A percentile compares a stretch with the other conserved stretches of the same genome.
Evolutionary conservation across 106 monocot genomes (phyloP).

Genomic region (Chionographis japonica): DNA sequence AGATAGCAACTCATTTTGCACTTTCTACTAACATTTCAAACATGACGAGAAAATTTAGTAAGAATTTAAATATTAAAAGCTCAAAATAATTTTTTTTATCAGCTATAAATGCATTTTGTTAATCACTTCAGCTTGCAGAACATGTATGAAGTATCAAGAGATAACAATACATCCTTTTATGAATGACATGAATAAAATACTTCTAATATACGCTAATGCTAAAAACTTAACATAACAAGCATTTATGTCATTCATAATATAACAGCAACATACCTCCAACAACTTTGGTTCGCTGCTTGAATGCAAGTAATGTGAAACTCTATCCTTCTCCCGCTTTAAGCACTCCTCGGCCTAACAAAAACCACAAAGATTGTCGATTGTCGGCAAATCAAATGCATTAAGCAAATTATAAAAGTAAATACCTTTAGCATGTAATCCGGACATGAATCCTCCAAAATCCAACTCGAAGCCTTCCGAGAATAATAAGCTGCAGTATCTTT

Average conservation of each 20-base stretch:
- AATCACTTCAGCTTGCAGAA: slow-evolving; percentile 20
- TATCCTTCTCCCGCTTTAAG: slow-evolving; percentile 73
- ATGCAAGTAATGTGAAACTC: slow-evolving; percentile 81
- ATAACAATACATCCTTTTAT: too few species aligned
- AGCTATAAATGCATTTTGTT: not conserved
- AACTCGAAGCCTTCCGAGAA: slow-evolving; percentile 71
- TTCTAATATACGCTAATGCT: too few species aligned
- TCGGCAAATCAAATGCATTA: not conserved
- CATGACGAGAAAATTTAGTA: too few species aligned
- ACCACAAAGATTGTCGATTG: not conserved
- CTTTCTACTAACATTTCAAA: slow-evolving; percentile 41
- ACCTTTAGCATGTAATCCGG: slow-evolving; percentile 96
- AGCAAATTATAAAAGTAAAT: not conserved
- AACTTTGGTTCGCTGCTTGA: slow-evolving; percentile 79
- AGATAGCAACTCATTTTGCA: slow-evolving; percentile 72
- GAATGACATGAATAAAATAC: too few species aligned
- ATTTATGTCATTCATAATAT: too few species aligned
- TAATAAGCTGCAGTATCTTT: slow-evolving; percentile 61
- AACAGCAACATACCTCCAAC: slow-evolving; percentile 51
- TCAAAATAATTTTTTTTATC: not conserved
- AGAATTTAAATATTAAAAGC: too few species aligned
- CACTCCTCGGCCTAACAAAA: slow-evolving; percentile 75
- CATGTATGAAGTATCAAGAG: too few species aligned
- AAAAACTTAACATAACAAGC: too few species aligned
- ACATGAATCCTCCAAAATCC: slow-evolving; percentile 79